These are phyloP conservation scores for Neocucurbitaria cava DNA, from an alignment of 2,329 filamentous ascomycete species.

Conservation along the genomic window DNA sequence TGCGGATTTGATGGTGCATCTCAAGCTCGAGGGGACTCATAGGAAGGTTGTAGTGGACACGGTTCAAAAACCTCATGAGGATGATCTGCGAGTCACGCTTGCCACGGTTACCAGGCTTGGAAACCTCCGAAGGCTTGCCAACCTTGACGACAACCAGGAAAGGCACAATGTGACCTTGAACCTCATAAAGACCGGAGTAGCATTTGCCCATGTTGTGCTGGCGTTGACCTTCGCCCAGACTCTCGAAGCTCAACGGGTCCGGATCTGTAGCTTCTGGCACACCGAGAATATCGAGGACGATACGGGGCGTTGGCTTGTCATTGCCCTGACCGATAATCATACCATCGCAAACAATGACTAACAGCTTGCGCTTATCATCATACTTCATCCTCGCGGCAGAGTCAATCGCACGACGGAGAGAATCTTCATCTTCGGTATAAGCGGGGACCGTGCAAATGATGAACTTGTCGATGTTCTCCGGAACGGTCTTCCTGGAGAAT, in stretches of 20 bases:
- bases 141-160: conserved; percentile 98
- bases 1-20: conserved; percentile 98
- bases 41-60: conserved; percentile 93
- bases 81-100: conserved; percentile 99
- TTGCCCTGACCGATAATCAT: conserved; percentile 99
- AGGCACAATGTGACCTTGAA: conserved; percentile 96
- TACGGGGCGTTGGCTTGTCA: conserved; percentile 91
- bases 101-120: conserved; percentile 86
- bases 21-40: conserved; percentile 98
- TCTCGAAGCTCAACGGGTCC: conserved; percentile 95
- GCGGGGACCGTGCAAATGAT: conserved; percentile 97
- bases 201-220: conserved; percentile 99
- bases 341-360: conserved; percentile 92
- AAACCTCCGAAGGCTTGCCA: conserved; percentile 80
- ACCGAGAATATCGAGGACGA: conserved; percentile 95
- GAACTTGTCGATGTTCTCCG: conserved; percentile 97
- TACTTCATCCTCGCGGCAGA: conserved; percentile 95
- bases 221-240: conserved; percentile 91
- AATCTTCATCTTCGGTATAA: conserved; percentile 98
- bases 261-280: conserved; percentile 94
- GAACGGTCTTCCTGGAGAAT: conserved; percentile 87
- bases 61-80: conserved; percentile 98
- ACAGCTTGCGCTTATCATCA: conserved; percentile 95
- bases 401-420: conserved; percentile 93
- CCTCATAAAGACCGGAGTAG: conserved; percentile 96